Conservation (phyloP, 2,329 filamentous ascomycete genomes). For the Laburnicola sp. region DNA sequence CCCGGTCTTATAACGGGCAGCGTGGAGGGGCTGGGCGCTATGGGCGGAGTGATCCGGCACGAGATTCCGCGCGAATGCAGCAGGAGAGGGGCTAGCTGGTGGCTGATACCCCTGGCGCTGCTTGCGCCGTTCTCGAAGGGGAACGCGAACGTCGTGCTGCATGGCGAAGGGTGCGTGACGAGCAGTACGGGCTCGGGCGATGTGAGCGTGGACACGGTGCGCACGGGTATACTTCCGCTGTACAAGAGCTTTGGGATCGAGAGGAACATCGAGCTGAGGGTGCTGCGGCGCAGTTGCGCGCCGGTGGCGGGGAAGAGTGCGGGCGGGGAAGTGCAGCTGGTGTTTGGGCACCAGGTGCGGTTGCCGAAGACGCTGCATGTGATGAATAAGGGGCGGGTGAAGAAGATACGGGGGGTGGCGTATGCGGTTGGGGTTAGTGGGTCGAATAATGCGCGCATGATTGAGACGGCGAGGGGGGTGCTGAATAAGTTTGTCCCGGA, state of each 20-base stretch:
- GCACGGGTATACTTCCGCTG: conserved; percentile 87
- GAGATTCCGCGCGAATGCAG: conserved; percentile 74
- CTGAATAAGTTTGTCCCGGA: conserved; percentile 82
- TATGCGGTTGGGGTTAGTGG: conserved; percentile 91
- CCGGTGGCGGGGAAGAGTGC: conserved; percentile 77
- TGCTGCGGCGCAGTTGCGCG: conserved; percentile 71
- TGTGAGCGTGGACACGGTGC: conserved; percentile 88
- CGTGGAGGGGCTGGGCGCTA: conserved; percentile 73
- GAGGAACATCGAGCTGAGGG: conserved; percentile 79
- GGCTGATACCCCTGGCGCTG: conserved; percentile 83
- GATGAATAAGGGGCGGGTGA: conserved; percentile 79
- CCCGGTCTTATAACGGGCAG: conserved; percentile 90
- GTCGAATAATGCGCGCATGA: conserved; percentile 93
- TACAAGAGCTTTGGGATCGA: conserved; percentile 90
- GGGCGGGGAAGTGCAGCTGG: conserved; percentile 87
- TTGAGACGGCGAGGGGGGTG: conserved; percentile 82
- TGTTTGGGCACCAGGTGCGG: conserved; percentile 90
- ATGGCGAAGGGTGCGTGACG: conserved; percentile 90
- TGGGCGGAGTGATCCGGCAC: conserved; percentile 76
- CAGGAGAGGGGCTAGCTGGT: conserved; percentile 85
- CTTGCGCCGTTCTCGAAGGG: conserved; percentile 92
- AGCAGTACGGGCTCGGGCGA: conserved; percentile 81
- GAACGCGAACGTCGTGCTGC: conserved; percentile 86
- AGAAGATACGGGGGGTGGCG: conserved; percentile 86
- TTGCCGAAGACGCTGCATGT: conserved; percentile 93